Percentiles rank a stretch among this genome's conserved stretches.
Conservation (phyloP, 1,139 yeast genomes). For the Geotrichum histeridarum region DNA sequence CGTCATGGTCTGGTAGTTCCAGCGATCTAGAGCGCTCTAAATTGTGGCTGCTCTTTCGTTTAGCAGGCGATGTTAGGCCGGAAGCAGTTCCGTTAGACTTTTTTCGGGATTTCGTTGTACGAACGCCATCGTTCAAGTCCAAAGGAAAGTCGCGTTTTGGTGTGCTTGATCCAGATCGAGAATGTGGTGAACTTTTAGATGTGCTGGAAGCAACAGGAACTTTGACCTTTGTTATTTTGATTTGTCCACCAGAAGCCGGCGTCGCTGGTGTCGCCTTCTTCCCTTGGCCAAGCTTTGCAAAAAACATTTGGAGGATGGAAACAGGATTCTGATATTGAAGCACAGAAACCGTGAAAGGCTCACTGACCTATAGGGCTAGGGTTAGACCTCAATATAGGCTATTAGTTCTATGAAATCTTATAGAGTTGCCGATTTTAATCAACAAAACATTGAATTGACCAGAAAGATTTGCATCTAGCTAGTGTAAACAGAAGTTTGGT, state of each 20-base stretch:
- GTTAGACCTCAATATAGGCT: no score
- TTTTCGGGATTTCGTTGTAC: background rate
- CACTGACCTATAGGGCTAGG: no score
- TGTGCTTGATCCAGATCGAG: background rate
- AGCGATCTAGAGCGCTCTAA: background rate
- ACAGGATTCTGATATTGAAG: no score
- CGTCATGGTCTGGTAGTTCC: slow-evolving; percentile 1
- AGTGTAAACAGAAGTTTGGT: no score
- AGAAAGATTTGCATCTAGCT: no score
- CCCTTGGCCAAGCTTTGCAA: background rate
- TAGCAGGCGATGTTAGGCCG: background rate
- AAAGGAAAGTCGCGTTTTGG: background rate
- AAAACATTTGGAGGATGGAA: background rate
- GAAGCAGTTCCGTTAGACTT: background rate
- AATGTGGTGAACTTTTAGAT: background rate
- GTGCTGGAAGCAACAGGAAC: background rate
- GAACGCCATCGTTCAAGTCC: no score
- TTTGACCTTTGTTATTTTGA: background rate
- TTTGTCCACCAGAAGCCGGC: background rate
- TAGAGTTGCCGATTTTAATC: no score
- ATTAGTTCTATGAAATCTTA: no score
- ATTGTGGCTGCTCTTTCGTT: background rate
- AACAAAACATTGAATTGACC: no score
- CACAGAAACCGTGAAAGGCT: no score
- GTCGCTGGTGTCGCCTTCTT: background rate